Conservation (phyloP, 805 yeast genomes). For the Ogataea siamensis region DNA sequence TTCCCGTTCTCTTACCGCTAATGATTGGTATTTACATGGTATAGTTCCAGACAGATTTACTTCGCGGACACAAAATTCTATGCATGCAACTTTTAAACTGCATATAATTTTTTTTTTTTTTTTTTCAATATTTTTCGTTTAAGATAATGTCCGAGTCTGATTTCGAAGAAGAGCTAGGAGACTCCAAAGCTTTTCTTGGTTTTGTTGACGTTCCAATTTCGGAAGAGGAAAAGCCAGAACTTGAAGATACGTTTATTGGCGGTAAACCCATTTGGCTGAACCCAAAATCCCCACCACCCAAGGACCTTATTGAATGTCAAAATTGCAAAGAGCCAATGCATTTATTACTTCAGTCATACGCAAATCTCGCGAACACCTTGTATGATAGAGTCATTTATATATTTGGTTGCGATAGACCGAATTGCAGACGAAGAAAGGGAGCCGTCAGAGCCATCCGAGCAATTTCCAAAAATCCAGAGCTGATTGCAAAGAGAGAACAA, state of each 20-base stretch:
- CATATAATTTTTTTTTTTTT: slow-evolving; percentile 1
- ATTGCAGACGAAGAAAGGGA: slow-evolving; percentile 70
- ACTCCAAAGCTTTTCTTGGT: slow-evolving; percentile 52
- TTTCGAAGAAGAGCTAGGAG: slow-evolving; percentile 9
- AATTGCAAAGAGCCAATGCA: slow-evolving; percentile 64
- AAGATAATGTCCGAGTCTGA: slow-evolving; percentile 18
- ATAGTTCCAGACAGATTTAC: too few relatives aligned
- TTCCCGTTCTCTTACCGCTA: too few relatives aligned
- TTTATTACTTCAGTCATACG: slow-evolving; percentile 72
- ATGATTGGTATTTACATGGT: too few relatives aligned
- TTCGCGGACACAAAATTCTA: too few relatives aligned
- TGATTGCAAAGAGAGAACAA: slow-evolving; percentile 39
- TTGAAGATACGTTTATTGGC: slow-evolving; percentile 78
- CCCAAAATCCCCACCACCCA: slow-evolving; percentile 54
- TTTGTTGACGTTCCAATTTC: slow-evolving; percentile 61
- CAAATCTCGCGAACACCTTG: slow-evolving; percentile 67
- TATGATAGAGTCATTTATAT: slow-evolving; percentile 83
- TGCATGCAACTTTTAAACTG: too few relatives aligned
- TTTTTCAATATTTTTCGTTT: slow-evolving; percentile 3
- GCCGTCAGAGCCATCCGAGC: slow-evolving; percentile 77
- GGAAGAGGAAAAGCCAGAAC: slow-evolving; percentile 42
- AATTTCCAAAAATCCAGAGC: slow-evolving; percentile 55
- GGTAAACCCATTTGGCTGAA: slow-evolving; percentile 75
- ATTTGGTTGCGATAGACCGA: slow-evolving; percentile 63
- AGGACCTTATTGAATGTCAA: slow-evolving; percentile 56